Evolutionary conservation across 2,329 filamentous ascomycete species (phyloP).

Genomic region (Aspergillus intermedius): DNA sequence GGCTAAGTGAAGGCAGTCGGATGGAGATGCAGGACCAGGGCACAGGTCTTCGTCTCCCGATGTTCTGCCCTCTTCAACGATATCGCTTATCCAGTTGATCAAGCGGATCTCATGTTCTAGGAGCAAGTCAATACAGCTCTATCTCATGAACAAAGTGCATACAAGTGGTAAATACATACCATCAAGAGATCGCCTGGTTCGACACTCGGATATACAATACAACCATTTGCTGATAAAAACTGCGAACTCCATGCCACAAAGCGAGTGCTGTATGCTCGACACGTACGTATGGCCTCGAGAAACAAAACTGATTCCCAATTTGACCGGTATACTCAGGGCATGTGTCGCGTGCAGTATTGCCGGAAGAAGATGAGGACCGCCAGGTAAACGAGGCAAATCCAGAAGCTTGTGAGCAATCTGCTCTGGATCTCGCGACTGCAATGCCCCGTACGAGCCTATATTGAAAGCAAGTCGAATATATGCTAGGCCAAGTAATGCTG

Average conservation of each 20-base stretch:
- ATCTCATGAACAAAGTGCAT: too few relatives aligned
- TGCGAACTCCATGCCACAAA: conserved; percentile 21
- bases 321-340: conserved; percentile 52
- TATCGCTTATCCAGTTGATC: conserved; percentile 14
- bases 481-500: conserved; percentile 54
- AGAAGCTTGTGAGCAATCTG: conserved; percentile 29
- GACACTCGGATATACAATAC: conserved; percentile 3
- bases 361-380: conserved; percentile 49
- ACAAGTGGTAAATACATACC: neutral
- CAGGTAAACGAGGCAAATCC: conserved; percentile 49
- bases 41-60: conserved; percentile 10
- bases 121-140: too few relatives aligned
- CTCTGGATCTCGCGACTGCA: conserved; percentile 56
- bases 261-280: conserved; percentile 20
- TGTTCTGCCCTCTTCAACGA: conserved; percentile 15
- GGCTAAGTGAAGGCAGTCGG: conserved; percentile 8
- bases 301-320: conserved; percentile 17
- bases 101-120: conserved; percentile 11
- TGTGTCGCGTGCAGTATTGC: conserved; percentile 62
- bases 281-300: conserved; percentile 14
- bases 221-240: conserved; percentile 20
- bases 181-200: neutral
- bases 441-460: conserved; percentile 35
- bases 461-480: conserved; percentile 42
- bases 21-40: neutral